Evolutionary conservation across 192 early-diverging fungal genomes (phyloP).

Genomic region (Kappamyces sp.): DNA sequence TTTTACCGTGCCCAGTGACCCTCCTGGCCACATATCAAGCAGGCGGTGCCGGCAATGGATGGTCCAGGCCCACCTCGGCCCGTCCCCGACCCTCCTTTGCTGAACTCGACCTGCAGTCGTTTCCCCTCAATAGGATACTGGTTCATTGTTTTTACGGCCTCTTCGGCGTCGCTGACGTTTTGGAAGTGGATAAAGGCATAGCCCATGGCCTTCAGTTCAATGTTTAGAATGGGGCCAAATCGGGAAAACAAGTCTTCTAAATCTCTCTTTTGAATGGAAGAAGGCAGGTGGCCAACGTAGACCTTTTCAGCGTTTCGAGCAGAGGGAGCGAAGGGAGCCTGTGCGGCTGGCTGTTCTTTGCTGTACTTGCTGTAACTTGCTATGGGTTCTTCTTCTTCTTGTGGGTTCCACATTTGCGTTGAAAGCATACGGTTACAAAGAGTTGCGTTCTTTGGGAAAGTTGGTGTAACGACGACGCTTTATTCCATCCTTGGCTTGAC

Average conservation of each 20-base stretch:
- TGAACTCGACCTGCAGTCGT: constrained; percentile 42
- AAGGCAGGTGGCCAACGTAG: constrained; percentile 43
- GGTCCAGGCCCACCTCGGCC: neutral
- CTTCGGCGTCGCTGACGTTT: constrained; percentile 42
- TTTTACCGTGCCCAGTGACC: constrained; percentile 49
- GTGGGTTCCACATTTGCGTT: neutral
- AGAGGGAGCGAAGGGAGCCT: neutral
- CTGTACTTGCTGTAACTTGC: neutral
- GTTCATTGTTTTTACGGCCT: constrained; percentile 40
- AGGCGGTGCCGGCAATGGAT: constrained; percentile 19
- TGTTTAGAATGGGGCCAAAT: constrained; percentile 5
- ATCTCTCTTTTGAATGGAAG: constrained; percentile 27
- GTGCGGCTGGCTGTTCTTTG: neutral
- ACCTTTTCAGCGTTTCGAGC: constrained; percentile 32
- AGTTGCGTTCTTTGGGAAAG: too few species aligned
- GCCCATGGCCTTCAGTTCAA: constrained; percentile 49
- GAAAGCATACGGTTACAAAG: too few species aligned
- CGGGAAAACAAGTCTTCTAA: constrained; percentile 39
- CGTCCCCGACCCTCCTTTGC: constrained; percentile 5
- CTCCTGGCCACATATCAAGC: constrained; percentile 40
- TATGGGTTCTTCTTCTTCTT: neutral
- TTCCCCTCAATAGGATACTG: constrained; percentile 37
- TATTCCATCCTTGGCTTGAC: too few species aligned
- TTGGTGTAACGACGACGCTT: too few species aligned
- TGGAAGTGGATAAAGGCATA: constrained; percentile 52